These are phyloP conservation scores for Cucurbita maxima DNA, from an alignment of 306 rosid species.

Conservation along the genomic window DNA sequence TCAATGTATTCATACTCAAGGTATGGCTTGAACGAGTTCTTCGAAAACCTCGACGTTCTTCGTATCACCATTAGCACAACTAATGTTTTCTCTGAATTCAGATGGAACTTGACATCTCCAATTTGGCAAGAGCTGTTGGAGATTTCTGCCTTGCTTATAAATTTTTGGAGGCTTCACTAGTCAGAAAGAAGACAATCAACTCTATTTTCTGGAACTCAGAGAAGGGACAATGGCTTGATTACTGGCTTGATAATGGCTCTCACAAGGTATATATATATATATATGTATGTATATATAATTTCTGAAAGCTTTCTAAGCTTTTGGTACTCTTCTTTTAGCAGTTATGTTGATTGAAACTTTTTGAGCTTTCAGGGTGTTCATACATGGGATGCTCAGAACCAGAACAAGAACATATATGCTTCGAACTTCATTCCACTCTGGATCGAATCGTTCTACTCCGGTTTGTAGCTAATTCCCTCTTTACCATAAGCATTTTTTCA, in stretches of 20 bases:
- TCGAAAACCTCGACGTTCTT: background rate
- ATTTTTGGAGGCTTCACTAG: constrained; percentile 38
- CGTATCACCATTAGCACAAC: background rate
- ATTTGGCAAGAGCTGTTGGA: constrained; percentile 55
- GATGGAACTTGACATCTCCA: constrained; percentile 77
- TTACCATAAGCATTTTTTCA: background rate
- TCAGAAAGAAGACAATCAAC: constrained; percentile 45
- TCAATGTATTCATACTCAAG: constrained; percentile 62
- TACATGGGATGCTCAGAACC: constrained; percentile 43
- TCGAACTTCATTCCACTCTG: constrained; percentile 86
- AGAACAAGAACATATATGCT: constrained; percentile 53
- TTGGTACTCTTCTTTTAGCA: background rate
- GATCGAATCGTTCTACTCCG: constrained; percentile 66
- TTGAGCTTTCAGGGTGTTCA: constrained; percentile 30
- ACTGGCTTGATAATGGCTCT: constrained; percentile 37
- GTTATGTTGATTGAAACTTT: constrained; percentile 11
- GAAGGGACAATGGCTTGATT: constrained; percentile 82
- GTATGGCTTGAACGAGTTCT: constrained; percentile 16
- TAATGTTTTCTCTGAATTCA: constrained; percentile 16
- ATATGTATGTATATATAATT: background rate
- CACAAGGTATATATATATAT: constrained; percentile 18
- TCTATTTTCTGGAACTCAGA: constrained; percentile 60
- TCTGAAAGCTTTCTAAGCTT: background rate
- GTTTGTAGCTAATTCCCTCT: constrained; percentile 17
- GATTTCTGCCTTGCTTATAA: constrained; percentile 23